phyloP scores from a whole-genome alignment of 2,329 filamentous ascomycete genomes.

The Sordariomycetes sp. region DNA sequence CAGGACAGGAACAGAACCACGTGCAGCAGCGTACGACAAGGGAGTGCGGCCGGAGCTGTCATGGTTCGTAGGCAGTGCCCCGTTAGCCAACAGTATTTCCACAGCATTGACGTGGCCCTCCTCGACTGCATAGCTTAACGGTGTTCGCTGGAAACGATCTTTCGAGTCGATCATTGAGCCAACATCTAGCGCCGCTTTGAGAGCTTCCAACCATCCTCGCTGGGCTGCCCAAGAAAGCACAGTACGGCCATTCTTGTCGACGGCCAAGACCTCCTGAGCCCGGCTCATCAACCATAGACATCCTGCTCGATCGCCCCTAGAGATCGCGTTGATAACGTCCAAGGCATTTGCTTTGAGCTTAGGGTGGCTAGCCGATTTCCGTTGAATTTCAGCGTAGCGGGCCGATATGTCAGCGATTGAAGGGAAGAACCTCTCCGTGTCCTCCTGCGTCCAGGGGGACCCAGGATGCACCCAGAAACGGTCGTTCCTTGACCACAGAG shows the following conservation, averaged over 20 bases:
- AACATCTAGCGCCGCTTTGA: not conserved
- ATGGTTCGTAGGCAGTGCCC: not conserved
- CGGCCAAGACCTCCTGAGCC: not conserved
- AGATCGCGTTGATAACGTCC: too few relatives aligned
- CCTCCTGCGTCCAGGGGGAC: too few relatives aligned
- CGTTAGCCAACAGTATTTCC: not conserved
- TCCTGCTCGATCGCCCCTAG: too few relatives aligned
- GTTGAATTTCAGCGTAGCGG: too few relatives aligned
- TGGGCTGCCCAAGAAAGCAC: conserved; percentile 1
- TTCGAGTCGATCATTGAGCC: not conserved
- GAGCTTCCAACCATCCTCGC: not conserved
- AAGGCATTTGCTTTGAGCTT: too few relatives aligned
- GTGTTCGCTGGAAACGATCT: not conserved
- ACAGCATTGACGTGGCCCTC: not conserved
- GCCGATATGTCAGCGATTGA: too few relatives aligned
- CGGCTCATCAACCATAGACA: not conserved
- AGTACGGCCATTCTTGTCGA: not conserved
- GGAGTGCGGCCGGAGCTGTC: not conserved
- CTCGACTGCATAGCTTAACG: conserved; percentile 1
- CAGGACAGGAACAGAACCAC: not conserved
- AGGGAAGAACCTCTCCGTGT: too few relatives aligned
- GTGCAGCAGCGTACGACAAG: not conserved
- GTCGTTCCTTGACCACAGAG: too few relatives aligned
- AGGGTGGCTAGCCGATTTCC: too few relatives aligned
- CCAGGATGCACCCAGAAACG: too few relatives aligned